Base-by-base conservation (phyloP, 257 asterid species). In the Nicotiana benthamiana region DNA sequence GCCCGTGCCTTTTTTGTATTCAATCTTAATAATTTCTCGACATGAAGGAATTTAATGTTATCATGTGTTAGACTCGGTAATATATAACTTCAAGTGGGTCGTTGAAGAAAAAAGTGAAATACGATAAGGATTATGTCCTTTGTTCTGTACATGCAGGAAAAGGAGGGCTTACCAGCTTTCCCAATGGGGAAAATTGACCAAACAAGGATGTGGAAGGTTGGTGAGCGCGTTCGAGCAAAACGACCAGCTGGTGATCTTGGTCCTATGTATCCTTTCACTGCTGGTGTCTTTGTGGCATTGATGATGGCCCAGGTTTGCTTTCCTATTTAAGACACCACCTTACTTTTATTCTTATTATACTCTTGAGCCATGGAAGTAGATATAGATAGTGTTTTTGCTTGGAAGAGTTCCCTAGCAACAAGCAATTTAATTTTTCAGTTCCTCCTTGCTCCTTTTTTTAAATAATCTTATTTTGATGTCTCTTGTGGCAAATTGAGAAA, bases 141-240 rank as follows among this genome's bases (percentile, higher is more conserved):
- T 60, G 60, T 24, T 26, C 61, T 24, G 43, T 48, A 48, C 61
- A 74, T 0, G 1, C 93, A 93, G 98, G 98, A 92, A 75, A 93
- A 93, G 79, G 98, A 93, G 57, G 97, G 98, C 72, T 77, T 94
- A 78, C 98, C 97, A 57, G 92, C 98, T 80, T 94, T 94, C 87
- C 98, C 98, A 9, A 94, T 94, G 98, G 98, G 98, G 76, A 94
- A 94, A 79, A 94, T 94, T 77, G 98, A 94, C 75, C 94, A 89
- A 84, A 94, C 98, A 20, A 85, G 97, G 78, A 92, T 94, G 97
- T 94, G 97, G 98, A 94, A 85, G 68, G 95, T 94, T 10, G 98
- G 98, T 83, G 97, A 94, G 87, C 90, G 89, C 0, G 98, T 94
- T 11, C 86, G 97, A 27, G 90, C 97, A 2, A 68, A 79, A 59